Base-by-base conservation (phyloP, 2,329 filamentous ascomycete species). In the Westerdykella ornata region DNA sequence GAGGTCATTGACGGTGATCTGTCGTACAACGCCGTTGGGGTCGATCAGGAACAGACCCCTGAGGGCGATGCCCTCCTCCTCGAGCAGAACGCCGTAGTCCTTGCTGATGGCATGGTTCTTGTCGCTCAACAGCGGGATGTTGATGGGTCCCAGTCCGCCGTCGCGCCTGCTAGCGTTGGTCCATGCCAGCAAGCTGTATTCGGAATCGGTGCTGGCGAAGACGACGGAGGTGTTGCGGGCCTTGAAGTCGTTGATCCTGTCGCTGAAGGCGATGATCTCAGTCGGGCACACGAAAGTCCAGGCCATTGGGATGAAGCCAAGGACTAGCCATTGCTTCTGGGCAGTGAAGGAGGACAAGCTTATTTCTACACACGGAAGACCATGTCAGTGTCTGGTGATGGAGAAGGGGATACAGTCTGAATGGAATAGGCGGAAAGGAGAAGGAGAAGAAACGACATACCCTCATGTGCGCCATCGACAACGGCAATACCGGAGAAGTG, bases 231-330 rank as follows among this genome's bases (percentile, higher is more conserved):
- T 78, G 61, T 76, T 75, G 58, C 80, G 76, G 44, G 68, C 71
- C 45, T 69, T 68, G 66, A 82, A 82, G 53, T 79, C 75, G 41
- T 74, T 60, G n/a, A 77, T 70, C 40, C 77, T 75, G 42, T 80
- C 75, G 63, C 75, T 78, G 68, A 77, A 82, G 57, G 79, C 77
- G 56, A 80, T 74, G 66, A 82, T 81, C 66, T 82, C 77, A 59
- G 76, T 79, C 19, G 77, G 77, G 69, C 79, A 82, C 59, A 82
- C 78, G 52, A 82, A 82, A 52, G 78, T 81, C 73, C 80, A 83
- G 55, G 81, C 79, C 68, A 81, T 78, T 43, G 80, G 80, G 63
- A 82, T 78, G 71, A 82, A 82, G 49, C 78, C 74, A 26, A 83
- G 76, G 53, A 82, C 70, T 44, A 82, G 74, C 80, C 80, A 75